phyloP scores from a whole-genome alignment of 164 flowering plant genomes.

The Macadamia integrifolia region DNA sequence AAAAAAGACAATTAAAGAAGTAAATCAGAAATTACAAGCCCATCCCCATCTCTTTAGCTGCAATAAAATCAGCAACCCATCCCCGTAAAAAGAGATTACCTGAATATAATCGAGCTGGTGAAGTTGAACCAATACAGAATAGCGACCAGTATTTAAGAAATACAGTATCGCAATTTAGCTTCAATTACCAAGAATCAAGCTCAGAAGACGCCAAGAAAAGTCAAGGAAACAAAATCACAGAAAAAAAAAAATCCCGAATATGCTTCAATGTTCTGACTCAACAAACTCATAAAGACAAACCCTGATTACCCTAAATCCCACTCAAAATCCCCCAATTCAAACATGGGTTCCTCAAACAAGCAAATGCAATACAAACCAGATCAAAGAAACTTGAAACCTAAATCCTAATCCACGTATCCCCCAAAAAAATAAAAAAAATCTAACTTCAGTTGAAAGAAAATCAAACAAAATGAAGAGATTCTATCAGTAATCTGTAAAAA shows the following conservation, averaged over 20 bases:
- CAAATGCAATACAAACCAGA: no score
- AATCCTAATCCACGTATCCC: no score
- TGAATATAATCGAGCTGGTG: not conserved
- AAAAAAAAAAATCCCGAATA: not conserved
- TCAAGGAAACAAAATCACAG: not conserved
- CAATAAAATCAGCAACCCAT: not conserved
- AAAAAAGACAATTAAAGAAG: no score
- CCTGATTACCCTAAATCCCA: no score
- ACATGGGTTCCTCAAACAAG: no score
- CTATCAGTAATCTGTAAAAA: not conserved
- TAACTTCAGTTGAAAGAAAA: no score
- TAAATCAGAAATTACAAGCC: no score
- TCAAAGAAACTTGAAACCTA: no score
- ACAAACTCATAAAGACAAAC: no score
- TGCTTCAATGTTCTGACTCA: no score
- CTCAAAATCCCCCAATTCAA: no score
- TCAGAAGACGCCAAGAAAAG: not conserved
- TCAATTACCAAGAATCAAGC: not conserved
- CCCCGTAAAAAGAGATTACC: not conserved
- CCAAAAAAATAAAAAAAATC: no score
- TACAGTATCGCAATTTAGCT: not conserved
- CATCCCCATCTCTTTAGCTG: not conserved
- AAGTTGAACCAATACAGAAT: not conserved
- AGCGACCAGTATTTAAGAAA: not conserved
- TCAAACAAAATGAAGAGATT: not conserved